These are phyloP conservation scores for Cordyceps militaris DNA, from an alignment of 2,329 filamentous ascomycete species.

Conservation along the genomic window DNA sequence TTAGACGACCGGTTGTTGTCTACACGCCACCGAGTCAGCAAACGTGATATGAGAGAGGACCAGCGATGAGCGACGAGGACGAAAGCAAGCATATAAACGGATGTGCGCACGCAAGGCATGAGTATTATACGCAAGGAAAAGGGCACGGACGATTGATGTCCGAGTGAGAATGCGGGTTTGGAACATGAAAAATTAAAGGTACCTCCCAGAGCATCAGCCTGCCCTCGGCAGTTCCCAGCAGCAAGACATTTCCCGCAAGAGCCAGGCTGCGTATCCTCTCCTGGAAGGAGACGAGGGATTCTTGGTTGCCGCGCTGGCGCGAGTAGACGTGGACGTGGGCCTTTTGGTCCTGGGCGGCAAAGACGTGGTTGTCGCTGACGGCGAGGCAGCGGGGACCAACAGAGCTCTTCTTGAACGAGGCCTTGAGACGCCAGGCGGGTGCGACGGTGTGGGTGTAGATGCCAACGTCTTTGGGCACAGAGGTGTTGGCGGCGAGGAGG, in stretches of 20 bases:
- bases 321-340: conserved; percentile 91
- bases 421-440: conserved; percentile 66
- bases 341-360: conserved; percentile 86
- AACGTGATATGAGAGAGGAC: not conserved
- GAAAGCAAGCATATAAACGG: not conserved
- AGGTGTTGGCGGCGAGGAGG: conserved; percentile 53
- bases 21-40: conserved; percentile 24
- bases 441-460: conserved; percentile 81
- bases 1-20: conserved; percentile 67
- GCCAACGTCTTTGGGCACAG: conserved; percentile 69
- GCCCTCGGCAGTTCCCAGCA: conserved; percentile 78
- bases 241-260: conserved; percentile 63
- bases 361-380: conserved; percentile 74
- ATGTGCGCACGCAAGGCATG: not conserved
- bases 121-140: not conserved
- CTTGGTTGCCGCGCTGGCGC: conserved; percentile 74
- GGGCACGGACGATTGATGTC: not conserved
- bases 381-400: conserved; percentile 73
- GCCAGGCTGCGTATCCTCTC: conserved; percentile 77
- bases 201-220: conserved; percentile 92
- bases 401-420: conserved; percentile 87
- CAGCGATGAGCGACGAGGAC: not conserved
- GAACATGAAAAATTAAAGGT: conserved; percentile 23
- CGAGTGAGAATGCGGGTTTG: not conserved
- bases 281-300: conserved; percentile 79